These are phyloP conservation scores for Fusarium papillatum DNA, from an alignment of 2,329 filamentous ascomycete genomes.

Conservation along the genomic window DNA sequence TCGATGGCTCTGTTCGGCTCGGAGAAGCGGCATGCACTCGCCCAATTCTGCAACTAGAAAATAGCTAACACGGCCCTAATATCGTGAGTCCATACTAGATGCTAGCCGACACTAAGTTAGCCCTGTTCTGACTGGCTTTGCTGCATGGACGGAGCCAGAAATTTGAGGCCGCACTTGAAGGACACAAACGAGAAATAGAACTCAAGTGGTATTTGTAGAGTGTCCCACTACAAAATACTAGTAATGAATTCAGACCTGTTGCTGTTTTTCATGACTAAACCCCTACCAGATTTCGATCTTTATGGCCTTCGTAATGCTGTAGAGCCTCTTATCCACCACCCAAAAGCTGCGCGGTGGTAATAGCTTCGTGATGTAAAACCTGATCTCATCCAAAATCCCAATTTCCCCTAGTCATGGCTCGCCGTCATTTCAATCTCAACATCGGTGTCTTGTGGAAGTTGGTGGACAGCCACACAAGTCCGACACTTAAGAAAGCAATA, in stretches of 20 bases:
- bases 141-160: background rate
- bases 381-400: background rate
- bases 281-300: background rate
- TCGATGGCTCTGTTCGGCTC: background rate
- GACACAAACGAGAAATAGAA: background rate
- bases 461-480: slow-evolving; percentile 9
- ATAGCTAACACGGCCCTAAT: background rate
- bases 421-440: slow-evolving; percentile 20
- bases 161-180: background rate
- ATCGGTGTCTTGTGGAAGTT: slow-evolving; percentile 5
- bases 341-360: background rate
- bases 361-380: background rate
- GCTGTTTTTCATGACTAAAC: background rate
- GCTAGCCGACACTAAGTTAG: background rate
- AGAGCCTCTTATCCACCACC: background rate
- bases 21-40: background rate
- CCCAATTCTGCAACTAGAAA: background rate
- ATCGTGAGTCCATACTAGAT: background rate
- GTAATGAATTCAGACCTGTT: background rate
- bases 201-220: background rate
- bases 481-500: background rate
- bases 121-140: background rate
- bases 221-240: background rate
- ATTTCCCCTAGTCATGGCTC: background rate
- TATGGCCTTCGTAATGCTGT: background rate